Base-by-base conservation (phyloP, 1,139 yeast species). In the Lodderomyces theae region DNA sequence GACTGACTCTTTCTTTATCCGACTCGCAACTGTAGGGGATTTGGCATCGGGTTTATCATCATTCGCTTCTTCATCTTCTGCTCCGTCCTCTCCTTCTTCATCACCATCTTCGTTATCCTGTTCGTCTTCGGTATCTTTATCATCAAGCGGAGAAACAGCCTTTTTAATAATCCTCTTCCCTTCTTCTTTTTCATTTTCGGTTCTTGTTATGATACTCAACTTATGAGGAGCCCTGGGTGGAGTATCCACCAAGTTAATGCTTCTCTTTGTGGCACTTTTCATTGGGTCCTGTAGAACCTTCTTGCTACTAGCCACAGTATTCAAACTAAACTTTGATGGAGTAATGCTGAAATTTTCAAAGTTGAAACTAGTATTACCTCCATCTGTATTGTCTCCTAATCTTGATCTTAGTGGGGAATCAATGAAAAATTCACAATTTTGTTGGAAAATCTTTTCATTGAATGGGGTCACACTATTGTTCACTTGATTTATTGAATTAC, bases 11-110 rank as follows among this genome's bases (percentile, higher is more conserved):
- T 47, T 51, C 13, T 46, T 47, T 35, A 90, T 88, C 72, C 86
- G 86, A 52, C 96, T 96, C 46, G 96, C 96, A 57, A 90, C 81
- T 64, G 79, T 81, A 63, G 97, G 97, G 63, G 89, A 77, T 69
- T 51, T 51, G 3, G 41, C 45, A 36, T 42, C 11, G 44, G 48
- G 23, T 19, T 19, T 25, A 29, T 12, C 26, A 28, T 26, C n/a
- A n/a, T n/a, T n/a, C n/a, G n/a, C n/a, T n/a, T n/a, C n/a, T n/a
- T n/a, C n/a, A n/a, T 19, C 22, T 19, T 19, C 22, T 19, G 5
- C 22, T 5, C 8, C 22, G 8, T 19, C 22, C 5, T 19, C 22
- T 5, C 8, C 22, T 19, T 19, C 22, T 19, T 19, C 19, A 10
- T 29, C 34, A 3, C 25, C 33, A 8, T 39, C 35, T 9, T 34